Evolutionary conservation across 768 basidiomycete species (phyloP), one percentile per base, ranked within the genome.

Genomic region (Cystofilobasidium macerans): DNA sequence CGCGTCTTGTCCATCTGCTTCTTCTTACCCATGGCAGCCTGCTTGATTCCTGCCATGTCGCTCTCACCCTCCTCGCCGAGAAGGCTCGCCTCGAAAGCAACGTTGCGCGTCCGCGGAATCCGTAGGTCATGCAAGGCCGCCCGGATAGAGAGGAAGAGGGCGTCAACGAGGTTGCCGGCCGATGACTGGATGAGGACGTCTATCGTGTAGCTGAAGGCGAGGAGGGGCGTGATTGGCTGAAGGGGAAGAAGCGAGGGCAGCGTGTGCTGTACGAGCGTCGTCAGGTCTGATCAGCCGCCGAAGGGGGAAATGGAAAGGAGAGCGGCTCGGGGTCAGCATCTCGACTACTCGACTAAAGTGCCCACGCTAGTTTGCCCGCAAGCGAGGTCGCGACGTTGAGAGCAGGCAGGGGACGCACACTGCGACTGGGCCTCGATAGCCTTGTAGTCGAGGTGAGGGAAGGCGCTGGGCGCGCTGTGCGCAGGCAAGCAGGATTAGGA

Each of bases 11-110:
- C 42, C 4, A 59, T 33, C 38, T 59, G 38, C 64, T 65, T 65
- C 64, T 60, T 65, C 0, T 35, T 48, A 0, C 61, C 61, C 30
- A 62, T 32, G 1, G 61, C 66, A 26, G 61, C 66, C 9, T 61
- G 56, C 32, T 67, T 67, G 57, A 67, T 67, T 2, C 66, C 66
- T 22, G 57, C 51, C 66, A 62, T 67, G 43, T 67, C 66, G 42
- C 18, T 38, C 40, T 67, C 66, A 22, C 66, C 66, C 26, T 67
- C 33, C 32, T 67, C 66, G 4, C 40, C 61, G 16, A 42, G 40
- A 2, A 62, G 53, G 8, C 24, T 47, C 9, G 66, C 66, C 43
- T 61, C 56, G 66, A 57, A 67, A 13, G 61, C 61, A 33, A 67
- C 66, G 53, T 67, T 67, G 20, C 40, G 51, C 11, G 66, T 67